Base-by-base conservation (phyloP, 352 stramenopile species). In the Globisporangium yorkense region DNA sequence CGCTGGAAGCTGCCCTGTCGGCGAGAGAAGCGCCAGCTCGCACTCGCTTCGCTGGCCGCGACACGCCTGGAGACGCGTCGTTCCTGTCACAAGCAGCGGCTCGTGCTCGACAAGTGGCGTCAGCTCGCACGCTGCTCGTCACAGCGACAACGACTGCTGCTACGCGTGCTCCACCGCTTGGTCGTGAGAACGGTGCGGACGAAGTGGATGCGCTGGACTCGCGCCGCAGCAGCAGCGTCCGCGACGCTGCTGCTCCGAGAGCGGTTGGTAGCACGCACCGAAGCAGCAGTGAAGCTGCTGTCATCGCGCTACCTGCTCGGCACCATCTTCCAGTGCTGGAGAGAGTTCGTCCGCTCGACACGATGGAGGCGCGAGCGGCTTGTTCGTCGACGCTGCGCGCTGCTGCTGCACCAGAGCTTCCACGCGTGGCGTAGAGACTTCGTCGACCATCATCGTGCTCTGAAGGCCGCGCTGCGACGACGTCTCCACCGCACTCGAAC, bases 1-100 rank as follows among this genome's bases (percentile, higher is more conserved):
- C 20, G 24, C 43, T 65, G 53, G 53, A 55, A 48, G 20, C 29
- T 53, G 20, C 35, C 54, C 4, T 8, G 9, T 7, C 10, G 52
- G 49, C 41, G 29, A 10, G 10, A 21, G 10, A 24, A 16, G 7
- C 44, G 41, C 0, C 15, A 54, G 21, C 20, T 48, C 16, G 37
- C 24, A 0, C 27, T 61, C 44, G 27, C 16, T 2, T 61, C 21
- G n/a, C 43, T 35, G 2, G 21, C 27, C 13, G 29, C 41, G 8
- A 51, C 7, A 29, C 20, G 41, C n/a, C 8, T 18, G 20, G 18
- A 9, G n/a, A 24, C 10, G 1, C 24, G n/a, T 49, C 44, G 44
- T n/a, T 49, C 8, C 10, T 9, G 33, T 2, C 50, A 55, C 5
- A 5, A 12, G 5, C 50, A 29, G 3, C 50, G 18, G 0, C n/a